A percentile compares a stretch with the other conserved stretches of the same genome.
These are phyloP conservation scores for Tetracladium maxilliforme DNA, from an alignment of 2,329 filamentous ascomycete genomes.

Conservation along the genomic window DNA sequence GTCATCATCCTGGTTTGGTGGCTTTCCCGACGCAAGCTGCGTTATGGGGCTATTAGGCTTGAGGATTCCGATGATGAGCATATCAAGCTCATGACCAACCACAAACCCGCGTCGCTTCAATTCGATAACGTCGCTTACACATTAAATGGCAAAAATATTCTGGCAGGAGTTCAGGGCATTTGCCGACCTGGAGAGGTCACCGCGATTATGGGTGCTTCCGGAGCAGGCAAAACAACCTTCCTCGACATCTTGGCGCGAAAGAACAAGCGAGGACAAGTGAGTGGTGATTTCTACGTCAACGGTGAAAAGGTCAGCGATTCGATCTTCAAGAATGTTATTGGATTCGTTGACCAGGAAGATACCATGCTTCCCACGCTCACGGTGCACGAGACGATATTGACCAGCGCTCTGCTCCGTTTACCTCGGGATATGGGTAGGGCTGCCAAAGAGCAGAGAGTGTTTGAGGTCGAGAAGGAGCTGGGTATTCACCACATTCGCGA, in stretches of 20 bases:
- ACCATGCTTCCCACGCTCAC: slow-evolving; percentile 92
- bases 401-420: slow-evolving; percentile 81
- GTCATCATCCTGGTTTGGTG: slow-evolving; percentile 80
- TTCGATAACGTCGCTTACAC: slow-evolving; percentile 81
- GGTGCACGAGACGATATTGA: slow-evolving; percentile 94
- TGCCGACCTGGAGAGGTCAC: slow-evolving; percentile 93
- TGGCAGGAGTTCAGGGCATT: slow-evolving; percentile 66
- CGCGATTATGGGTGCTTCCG: slow-evolving; percentile 96
- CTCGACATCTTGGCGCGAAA: slow-evolving; percentile 91
- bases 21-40: slow-evolving; percentile 58
- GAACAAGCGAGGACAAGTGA: slow-evolving; percentile 74
- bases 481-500: slow-evolving; percentile 91
- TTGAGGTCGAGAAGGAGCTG: slow-evolving; percentile 89
- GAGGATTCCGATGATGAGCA: slow-evolving; percentile 85
- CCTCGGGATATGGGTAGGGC: slow-evolving; percentile 77
- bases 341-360: slow-evolving; percentile 97
- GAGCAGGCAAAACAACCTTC: slow-evolving; percentile 94
- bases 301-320: slow-evolving; percentile 75
- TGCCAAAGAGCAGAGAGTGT: slow-evolving; percentile 81
- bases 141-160: slow-evolving; percentile 77
- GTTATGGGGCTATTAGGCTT: slow-evolving; percentile 61
- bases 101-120: slow-evolving; percentile 77
- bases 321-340: slow-evolving; percentile 83
- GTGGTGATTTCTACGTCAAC: slow-evolving; percentile 82
- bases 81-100: slow-evolving; percentile 75